These are phyloP conservation scores for Bruguiera sexangula DNA, from an alignment of 345 rosid species.

Conservation along the genomic window DNA sequence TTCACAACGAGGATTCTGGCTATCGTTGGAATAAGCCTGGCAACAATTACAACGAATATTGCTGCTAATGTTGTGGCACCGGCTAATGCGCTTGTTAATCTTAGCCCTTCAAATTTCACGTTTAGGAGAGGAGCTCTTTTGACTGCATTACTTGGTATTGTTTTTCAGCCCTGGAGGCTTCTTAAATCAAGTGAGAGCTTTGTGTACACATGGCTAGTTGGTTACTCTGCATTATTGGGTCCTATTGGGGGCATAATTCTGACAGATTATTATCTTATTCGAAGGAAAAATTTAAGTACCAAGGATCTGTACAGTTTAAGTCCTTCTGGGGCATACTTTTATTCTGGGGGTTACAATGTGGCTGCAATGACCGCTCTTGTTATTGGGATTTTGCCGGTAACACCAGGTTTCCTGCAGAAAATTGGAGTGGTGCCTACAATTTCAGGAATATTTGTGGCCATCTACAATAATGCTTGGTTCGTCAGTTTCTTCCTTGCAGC, in stretches of 20 bases:
- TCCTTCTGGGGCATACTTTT: constrained; percentile 62
- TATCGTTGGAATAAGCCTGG: constrained; percentile 74
- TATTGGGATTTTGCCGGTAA: constrained; percentile 70
- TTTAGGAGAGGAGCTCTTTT: constrained; percentile 77
- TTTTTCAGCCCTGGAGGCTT: constrained; percentile 86
- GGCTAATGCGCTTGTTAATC: constrained; percentile 86
- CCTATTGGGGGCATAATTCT: constrained; percentile 77
- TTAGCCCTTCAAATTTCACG: constrained; percentile 73
- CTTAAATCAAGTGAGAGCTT: constrained; percentile 89
- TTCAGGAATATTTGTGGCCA: constrained; percentile 37
- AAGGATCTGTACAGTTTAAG: constrained; percentile 56
- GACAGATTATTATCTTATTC: constrained; percentile 73
- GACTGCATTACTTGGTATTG: constrained; percentile 78
- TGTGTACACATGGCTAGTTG: constrained; percentile 88
- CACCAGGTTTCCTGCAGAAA: constrained; percentile 79
- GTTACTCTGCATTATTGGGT: constrained; percentile 85
- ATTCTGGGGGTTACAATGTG: constrained; percentile 59
- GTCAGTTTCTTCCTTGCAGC: constrained; percentile 72
- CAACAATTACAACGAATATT: constrained; percentile 83
- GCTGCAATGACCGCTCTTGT: constrained; percentile 55
- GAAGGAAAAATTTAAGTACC: constrained; percentile 37
- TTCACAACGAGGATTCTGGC: constrained; percentile 51
- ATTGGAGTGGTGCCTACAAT: constrained; percentile 46
- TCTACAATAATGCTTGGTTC: constrained; percentile 91
- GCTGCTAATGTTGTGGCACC: constrained; percentile 95